Conservation (phyloP, 495 filamentous ascomycete species). For the Penicillium herquei region DNA sequence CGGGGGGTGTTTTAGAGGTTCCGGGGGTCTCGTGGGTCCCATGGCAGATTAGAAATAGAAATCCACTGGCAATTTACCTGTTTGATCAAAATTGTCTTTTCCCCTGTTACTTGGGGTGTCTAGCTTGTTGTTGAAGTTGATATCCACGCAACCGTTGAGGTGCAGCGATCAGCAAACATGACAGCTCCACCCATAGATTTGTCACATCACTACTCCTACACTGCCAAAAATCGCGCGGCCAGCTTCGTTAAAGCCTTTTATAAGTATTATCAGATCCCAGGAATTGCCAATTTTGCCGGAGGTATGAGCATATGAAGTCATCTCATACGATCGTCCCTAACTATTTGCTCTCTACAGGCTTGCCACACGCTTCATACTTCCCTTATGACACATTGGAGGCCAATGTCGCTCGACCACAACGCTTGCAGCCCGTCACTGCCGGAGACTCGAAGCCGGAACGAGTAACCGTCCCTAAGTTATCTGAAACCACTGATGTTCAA, state of each 20-base stretch:
- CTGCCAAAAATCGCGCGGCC: conserved; percentile 59
- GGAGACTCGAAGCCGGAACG: conserved; percentile 41
- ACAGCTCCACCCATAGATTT: conserved; percentile 62
- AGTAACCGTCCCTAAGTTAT: conserved; percentile 68
- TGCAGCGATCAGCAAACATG: conserved; percentile 18
- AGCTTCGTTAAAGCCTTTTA: conserved; percentile 77
- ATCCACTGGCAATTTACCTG: neutral
- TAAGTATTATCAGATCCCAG: conserved; percentile 78
- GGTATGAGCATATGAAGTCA: conserved; percentile 46
- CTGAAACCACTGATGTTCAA: conserved; percentile 47
- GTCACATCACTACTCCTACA: conserved; percentile 71
- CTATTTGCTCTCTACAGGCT: conserved; percentile 45
- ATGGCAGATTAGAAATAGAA: neutral
- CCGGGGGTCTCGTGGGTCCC: neutral
- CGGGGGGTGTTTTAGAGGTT: neutral
- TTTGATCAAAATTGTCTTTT: neutral
- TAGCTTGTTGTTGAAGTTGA: neutral
- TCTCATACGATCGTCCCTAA: neutral
- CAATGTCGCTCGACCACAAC: conserved; percentile 66
- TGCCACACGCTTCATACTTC: conserved; percentile 78
- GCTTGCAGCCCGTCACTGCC: conserved; percentile 68
- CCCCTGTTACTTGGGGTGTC: neutral
- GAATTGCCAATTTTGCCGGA: conserved; percentile 83
- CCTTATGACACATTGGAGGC: conserved; percentile 90
- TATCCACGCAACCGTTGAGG: conserved; percentile 24